Evolutionary conservation across 1,139 yeast species (phyloP).

Genomic region (Dujonia santamariae): DNA sequence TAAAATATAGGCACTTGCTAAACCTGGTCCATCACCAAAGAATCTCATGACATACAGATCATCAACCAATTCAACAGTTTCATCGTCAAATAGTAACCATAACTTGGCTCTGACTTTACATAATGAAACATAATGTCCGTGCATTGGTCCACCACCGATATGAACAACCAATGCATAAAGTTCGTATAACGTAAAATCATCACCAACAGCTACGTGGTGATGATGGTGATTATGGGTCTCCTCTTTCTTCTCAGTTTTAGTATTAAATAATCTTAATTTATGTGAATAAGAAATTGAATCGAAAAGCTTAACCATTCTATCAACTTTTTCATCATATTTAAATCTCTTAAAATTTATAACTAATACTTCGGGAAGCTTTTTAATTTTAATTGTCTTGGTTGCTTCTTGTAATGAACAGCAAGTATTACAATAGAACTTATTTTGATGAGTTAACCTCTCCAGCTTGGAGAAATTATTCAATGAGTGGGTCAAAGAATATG

Average conservation of each 20-base stretch:
- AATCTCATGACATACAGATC: constrained; percentile 81
- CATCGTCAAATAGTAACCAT: constrained; percentile 94
- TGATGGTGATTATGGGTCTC: constrained; percentile 24
- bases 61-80: constrained; percentile 85
- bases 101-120: constrained; percentile 78
- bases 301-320: constrained; percentile 80
- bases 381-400: constrained; percentile 82
- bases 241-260: constrained; percentile 29
- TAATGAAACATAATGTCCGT: constrained; percentile 90
- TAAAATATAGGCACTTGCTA: constrained; percentile 88
- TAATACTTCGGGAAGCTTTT: constrained; percentile 71
- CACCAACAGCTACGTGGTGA: constrained; percentile 30
- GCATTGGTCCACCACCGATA: constrained; percentile 97
- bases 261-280: constrained; percentile 69
- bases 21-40: constrained; percentile 85
- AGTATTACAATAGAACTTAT: constrained; percentile 89
- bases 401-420: constrained; percentile 95
- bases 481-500: constrained; percentile 66
- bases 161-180: constrained; percentile 86
- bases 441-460: constrained; percentile 81
- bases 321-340: constrained; percentile 82
- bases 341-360: constrained; percentile 87
- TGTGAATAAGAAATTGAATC: constrained; percentile 82
- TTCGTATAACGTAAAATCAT: constrained; percentile 59
- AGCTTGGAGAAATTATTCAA: constrained; percentile 77